Evolutionary conservation across 768 basidiomycete species (phyloP).

Genomic region (Trametes cingulata): DNA sequence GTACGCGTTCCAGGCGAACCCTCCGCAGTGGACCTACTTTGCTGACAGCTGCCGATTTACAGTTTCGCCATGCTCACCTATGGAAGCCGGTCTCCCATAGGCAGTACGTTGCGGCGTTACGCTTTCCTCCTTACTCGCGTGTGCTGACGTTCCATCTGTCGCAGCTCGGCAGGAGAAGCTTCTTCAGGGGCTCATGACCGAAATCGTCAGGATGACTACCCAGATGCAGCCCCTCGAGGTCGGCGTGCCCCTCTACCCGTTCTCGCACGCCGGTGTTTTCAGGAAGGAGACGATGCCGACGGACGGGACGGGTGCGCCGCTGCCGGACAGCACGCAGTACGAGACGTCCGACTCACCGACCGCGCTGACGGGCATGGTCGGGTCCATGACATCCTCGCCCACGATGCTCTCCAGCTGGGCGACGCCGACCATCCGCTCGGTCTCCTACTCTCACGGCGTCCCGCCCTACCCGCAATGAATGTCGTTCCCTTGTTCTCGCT

Average conservation of each 20-base stretch:
- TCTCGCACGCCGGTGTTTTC: constrained; percentile 47
- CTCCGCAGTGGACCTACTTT: background rate
- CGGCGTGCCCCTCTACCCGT: constrained; percentile 78
- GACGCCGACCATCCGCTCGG: constrained; percentile 8
- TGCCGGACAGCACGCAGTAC: constrained; percentile 27
- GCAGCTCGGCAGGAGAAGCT: constrained; percentile 81
- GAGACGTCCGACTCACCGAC: constrained; percentile 16
- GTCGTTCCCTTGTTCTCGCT: background rate
- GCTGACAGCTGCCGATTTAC: constrained; percentile 1
- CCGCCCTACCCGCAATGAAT: constrained; percentile 11
- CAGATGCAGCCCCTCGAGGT: constrained; percentile 81
- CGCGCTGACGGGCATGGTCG: constrained; percentile 12
- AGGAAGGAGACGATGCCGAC: constrained; percentile 24
- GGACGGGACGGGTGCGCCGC: constrained; percentile 25
- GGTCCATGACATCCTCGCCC: constrained; percentile 1
- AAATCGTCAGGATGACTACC: constrained; percentile 79
- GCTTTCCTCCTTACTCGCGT: background rate
- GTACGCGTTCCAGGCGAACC: constrained; percentile 39
- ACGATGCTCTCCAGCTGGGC: constrained; percentile 12
- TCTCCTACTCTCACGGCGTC: background rate
- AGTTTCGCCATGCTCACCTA: constrained; percentile 87
- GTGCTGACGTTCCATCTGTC: background rate
- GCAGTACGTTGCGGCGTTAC: constrained; percentile 54
- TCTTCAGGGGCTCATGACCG: constrained; percentile 80
- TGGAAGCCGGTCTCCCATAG: constrained; percentile 77